phyloP scores from a whole-genome alignment of 805 yeast species.

The Hanseniaspora lindneri region DNA sequence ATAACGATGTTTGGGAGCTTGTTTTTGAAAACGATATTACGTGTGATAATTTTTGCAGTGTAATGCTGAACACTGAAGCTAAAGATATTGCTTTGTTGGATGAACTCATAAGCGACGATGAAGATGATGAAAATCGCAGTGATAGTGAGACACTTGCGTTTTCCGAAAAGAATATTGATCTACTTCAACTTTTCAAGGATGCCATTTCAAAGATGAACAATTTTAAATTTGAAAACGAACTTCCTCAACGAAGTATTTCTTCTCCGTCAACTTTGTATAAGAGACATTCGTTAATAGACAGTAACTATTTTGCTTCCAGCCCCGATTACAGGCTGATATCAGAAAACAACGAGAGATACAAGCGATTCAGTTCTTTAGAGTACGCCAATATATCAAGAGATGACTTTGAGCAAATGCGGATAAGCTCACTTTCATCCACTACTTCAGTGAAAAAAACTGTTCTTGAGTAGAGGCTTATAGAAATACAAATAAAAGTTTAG shows the following conservation, averaged over 20 bases:
- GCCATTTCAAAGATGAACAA: slow-evolving; percentile 12
- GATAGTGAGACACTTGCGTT: background rate
- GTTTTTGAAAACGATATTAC: background rate
- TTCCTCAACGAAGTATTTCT: slow-evolving; percentile 2
- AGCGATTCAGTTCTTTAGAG: slow-evolving; percentile 8
- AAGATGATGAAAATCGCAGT: background rate
- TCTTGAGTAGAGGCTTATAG: background rate
- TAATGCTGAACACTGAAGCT: background rate
- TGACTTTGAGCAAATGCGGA: background rate
- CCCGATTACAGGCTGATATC: slow-evolving; percentile 3
- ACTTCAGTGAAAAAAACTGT: slow-evolving; percentile 4
- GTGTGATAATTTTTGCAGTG: slow-evolving; percentile 4
- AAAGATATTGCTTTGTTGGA: background rate
- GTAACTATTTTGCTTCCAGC: background rate
- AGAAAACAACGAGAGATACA: slow-evolving; percentile 8
- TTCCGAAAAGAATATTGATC: background rate
- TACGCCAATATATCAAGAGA: background rate
- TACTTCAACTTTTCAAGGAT: slow-evolving; percentile 8
- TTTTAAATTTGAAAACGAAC: background rate
- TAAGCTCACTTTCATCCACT: background rate
- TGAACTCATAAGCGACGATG: slow-evolving; percentile 5
- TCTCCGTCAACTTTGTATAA: slow-evolving; percentile 4
- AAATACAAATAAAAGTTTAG: background rate
- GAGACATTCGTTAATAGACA: slow-evolving; percentile 6
- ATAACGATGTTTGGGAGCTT: slow-evolving; percentile 40